phyloP scores from a whole-genome alignment of 2,329 filamentous ascomycete species.

The Penicillium sumatraense region DNA sequence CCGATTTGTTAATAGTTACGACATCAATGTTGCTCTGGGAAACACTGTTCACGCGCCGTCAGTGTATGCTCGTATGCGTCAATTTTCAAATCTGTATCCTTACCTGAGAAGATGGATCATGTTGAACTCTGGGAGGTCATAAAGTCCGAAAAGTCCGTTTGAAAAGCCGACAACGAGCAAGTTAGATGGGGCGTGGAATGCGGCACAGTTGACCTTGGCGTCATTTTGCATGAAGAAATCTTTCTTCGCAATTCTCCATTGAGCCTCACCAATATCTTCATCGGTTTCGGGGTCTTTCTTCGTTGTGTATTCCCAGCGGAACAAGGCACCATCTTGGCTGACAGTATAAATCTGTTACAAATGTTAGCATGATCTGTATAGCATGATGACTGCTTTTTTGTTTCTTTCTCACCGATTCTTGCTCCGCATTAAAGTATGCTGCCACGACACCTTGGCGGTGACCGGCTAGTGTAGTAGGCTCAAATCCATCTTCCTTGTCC shows the following conservation, averaged over 20 bases:
- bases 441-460: slow-evolving; percentile 88
- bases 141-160: slow-evolving; percentile 89
- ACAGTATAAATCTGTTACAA: slow-evolving; percentile 76
- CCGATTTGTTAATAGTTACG: slow-evolving; percentile 89
- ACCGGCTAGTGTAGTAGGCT: slow-evolving; percentile 84
- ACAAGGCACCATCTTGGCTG: slow-evolving; percentile 96
- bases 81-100: neutral
- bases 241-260: slow-evolving; percentile 88
- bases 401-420: slow-evolving; percentile 70
- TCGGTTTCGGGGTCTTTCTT: slow-evolving; percentile 65
- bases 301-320: slow-evolving; percentile 83
- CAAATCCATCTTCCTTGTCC: slow-evolving; percentile 82
- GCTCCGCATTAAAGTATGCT: slow-evolving; percentile 96
- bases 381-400: neutral
- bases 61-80: neutral
- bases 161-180: slow-evolving; percentile 97
- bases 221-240: slow-evolving; percentile 94
- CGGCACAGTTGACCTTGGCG: slow-evolving; percentile 85
- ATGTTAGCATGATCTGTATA: slow-evolving; percentile 16
- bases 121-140: slow-evolving; percentile 95
- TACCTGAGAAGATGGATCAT: slow-evolving; percentile 81
- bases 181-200: slow-evolving; percentile 83
- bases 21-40: slow-evolving; percentile 97
- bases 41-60: slow-evolving; percentile 65
- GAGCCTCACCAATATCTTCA: slow-evolving; percentile 69